Evolutionary conservation across 148 eudicot species (phyloP), one percentile per base, ranked within the genome.

Genomic region (Beta vulgaris): DNA sequence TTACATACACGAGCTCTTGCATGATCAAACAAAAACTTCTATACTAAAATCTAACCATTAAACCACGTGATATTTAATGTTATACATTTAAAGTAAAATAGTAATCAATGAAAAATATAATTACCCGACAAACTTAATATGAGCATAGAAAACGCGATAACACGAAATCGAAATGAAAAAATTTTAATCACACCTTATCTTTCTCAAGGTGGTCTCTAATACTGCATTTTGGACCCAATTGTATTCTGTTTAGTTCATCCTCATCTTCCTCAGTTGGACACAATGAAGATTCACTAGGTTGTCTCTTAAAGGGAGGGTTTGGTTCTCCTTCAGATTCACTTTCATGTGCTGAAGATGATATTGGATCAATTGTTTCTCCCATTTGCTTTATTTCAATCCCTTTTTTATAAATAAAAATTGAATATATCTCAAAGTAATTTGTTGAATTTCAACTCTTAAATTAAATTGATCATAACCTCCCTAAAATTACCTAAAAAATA

Each of bases 181-280:
- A 25, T 28, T 42, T 3, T 25, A 63, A 69, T 35, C 16, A 69
- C 77, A 84, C 95, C 95, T 90, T 88, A 68, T 90, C 95, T 72
- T 88, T 90, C 66, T 90, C 95, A 69, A 90, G 84, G 78, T 90
- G 95, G 23, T 90, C 82, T 71, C 71, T 84, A 75, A 90, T 86
- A 59, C 85, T 90, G 59, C 80, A 82, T 76, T 83, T 78, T 28
- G 95, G 95, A 69, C 95, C 95, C 88, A 90, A 72, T 36, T 88
- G 79, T 36, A 88, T 73, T 32, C 57, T 72, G 31, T 74, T 81
- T 26, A 76, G 70, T 26, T 88, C 94, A 26, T 86, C 90, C 12
- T 88, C 92, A 4, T 90, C 95, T 0, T 88, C 95, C 69, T 90
- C 95, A 8, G 84, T 82, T 23, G 82, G 79, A 69, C 76, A 69